phyloP scores from a whole-genome alignment of 495 filamentous ascomycete genomes.

The Neurospora sublineolata region DNA sequence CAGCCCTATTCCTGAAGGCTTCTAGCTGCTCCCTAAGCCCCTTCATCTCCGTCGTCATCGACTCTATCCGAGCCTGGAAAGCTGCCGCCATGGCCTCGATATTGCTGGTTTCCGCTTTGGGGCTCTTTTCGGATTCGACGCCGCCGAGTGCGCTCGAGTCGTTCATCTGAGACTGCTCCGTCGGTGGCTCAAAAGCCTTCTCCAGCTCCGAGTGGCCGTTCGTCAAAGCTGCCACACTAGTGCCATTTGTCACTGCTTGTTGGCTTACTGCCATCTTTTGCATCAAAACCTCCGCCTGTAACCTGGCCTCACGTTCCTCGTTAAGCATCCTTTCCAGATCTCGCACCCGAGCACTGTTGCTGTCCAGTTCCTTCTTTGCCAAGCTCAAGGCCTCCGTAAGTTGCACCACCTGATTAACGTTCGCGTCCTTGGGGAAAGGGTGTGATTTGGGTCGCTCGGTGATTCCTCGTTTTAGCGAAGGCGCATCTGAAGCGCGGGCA shows the following conservation, averaged over 20 bases:
- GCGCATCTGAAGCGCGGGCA: slow-evolving; percentile 38
- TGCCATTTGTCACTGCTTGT: slow-evolving; percentile 26
- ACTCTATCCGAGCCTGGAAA: slow-evolving; percentile 65
- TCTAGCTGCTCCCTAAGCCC: slow-evolving; percentile 73
- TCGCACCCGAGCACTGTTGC: slow-evolving; percentile 62
- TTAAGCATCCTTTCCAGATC: slow-evolving; percentile 69
- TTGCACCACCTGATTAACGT: slow-evolving; percentile 60
- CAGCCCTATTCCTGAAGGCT: slow-evolving; percentile 60
- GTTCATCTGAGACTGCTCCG: slow-evolving; percentile 17
- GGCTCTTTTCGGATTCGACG: slow-evolving; percentile 13
- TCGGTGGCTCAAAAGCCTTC: slow-evolving; percentile 28
- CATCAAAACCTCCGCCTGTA: slow-evolving; percentile 71
- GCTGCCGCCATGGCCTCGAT: slow-evolving; percentile 31
- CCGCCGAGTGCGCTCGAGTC: slow-evolving; percentile 6
- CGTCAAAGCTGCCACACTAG: slow-evolving; percentile 14
- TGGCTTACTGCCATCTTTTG: slow-evolving; percentile 51
- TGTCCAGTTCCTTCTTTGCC: slow-evolving; percentile 73
- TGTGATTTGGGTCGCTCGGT: slow-evolving; percentile 59
- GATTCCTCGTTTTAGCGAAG: slow-evolving; percentile 57
- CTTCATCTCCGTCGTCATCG: slow-evolving; percentile 72
- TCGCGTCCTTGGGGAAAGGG: slow-evolving; percentile 44
- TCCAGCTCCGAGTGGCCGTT: slow-evolving; percentile 24
- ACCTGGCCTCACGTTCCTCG: slow-evolving; percentile 69
- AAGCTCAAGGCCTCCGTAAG: slow-evolving; percentile 71
- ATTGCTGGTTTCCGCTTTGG: slow-evolving; percentile 31